Percentiles rank a stretch among this genome's conserved stretches.
phyloP scores from a whole-genome alignment of 169 alveolate species.

The Plasmodium cynomolgi region DNA sequence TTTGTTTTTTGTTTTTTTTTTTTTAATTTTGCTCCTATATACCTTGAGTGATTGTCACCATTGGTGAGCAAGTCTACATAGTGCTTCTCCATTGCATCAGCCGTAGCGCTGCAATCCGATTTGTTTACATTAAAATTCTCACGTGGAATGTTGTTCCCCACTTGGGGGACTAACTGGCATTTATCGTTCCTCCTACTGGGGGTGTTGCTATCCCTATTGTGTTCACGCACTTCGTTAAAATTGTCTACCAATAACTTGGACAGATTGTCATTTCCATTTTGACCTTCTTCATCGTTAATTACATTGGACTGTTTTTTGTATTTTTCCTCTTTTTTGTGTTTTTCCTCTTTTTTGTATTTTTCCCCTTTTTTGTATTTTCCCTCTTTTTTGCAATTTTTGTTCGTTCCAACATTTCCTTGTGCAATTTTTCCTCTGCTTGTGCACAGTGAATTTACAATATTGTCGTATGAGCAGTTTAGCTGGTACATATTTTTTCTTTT shows the following conservation, averaged over 20 bases:
- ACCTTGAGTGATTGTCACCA: neutral
- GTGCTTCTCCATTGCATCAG: neutral
- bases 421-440: neutral
- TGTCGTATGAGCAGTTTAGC: constrained; percentile 27
- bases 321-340: neutral
- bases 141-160: neutral
- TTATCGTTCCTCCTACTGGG: neutral
- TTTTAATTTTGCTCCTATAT: neutral
- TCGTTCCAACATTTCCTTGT: neutral
- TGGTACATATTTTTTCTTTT: neutral
- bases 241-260: neutral
- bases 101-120: neutral
- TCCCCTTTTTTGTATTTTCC: neutral
- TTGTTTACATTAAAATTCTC: neutral
- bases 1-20: neutral
- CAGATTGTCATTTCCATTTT: neutral
- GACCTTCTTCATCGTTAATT: neutral
- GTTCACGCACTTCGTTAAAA: neutral
- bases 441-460: constrained; percentile 17
- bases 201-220: neutral
- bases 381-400: neutral
- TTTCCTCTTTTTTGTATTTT: neutral
- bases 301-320: neutral
- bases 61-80: neutral
- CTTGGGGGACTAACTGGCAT: neutral